Evolutionary conservation across 2,329 filamentous ascomycete species (phyloP).

Genomic region (Ophiostoma piceae): DNA sequence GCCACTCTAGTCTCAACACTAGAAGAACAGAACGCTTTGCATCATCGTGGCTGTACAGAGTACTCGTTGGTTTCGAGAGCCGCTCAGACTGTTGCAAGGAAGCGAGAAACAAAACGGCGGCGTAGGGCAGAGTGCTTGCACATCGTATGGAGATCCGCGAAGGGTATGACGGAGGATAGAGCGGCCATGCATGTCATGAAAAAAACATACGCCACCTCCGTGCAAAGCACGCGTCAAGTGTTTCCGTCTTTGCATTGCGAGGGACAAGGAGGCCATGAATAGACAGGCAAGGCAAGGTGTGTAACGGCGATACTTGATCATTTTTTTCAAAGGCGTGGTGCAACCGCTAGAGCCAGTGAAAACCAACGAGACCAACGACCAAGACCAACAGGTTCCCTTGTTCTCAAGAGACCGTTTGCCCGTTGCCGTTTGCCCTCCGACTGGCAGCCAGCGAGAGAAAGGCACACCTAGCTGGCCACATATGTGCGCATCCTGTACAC

Average conservation of each 20-base stretch:
- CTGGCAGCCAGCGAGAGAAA: neutral
- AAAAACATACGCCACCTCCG: neutral
- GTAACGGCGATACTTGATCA: neutral
- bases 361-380: neutral
- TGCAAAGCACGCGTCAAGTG: no score
- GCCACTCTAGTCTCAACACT: neutral
- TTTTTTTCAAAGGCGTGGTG: neutral
- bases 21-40: neutral
- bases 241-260: neutral
- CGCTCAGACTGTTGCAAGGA: neutral
- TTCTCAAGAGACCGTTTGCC: neutral
- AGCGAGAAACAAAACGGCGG: neutral
- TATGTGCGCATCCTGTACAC: neutral
- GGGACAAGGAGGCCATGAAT: neutral
- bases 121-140: conserved; percentile 1
- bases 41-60: neutral
- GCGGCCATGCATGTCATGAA: neutral
- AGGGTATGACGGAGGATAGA: neutral
- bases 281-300: neutral
- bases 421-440: neutral
- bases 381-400: neutral
- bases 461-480: neutral
- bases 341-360: neutral
- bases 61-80: neutral
- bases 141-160: neutral